These are phyloP conservation scores for Pichia occidentalis DNA, from an alignment of 805 yeast species.

Conservation along the genomic window DNA sequence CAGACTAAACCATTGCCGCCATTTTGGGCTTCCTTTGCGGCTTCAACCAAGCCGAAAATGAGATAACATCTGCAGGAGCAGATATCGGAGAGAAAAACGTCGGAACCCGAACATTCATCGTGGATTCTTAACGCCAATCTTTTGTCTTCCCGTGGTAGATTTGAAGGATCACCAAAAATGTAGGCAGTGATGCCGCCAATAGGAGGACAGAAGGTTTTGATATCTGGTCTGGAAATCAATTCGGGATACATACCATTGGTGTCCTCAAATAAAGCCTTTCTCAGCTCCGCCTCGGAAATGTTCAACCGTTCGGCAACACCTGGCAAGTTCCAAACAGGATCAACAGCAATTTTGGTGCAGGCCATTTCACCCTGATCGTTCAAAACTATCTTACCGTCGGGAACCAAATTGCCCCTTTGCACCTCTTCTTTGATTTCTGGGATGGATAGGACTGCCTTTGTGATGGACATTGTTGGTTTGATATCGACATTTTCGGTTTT, in stretches of 20 bases:
- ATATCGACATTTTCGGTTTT: slow-evolving; percentile 45
- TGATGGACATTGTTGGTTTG: slow-evolving; percentile 59
- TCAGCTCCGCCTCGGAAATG: slow-evolving; percentile 47
- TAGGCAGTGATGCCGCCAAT: slow-evolving; percentile 64
- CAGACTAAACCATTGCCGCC: slow-evolving; percentile 62
- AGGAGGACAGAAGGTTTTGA: slow-evolving; percentile 60
- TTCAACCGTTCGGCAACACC: slow-evolving; percentile 61
- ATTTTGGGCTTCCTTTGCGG: slow-evolving; percentile 60
- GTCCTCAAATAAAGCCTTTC: slow-evolving; percentile 58
- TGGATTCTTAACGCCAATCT: slow-evolving; percentile 55
- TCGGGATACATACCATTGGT: slow-evolving; percentile 71
- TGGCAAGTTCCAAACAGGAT: slow-evolving; percentile 67
- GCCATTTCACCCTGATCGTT: slow-evolving; percentile 55
- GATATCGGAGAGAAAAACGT: slow-evolving; percentile 61
- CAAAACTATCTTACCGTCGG: slow-evolving; percentile 56
- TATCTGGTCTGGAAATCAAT: slow-evolving; percentile 59
- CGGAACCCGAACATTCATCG: slow-evolving; percentile 67
- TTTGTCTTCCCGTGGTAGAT: slow-evolving; percentile 44
- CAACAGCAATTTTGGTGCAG: slow-evolving; percentile 59
- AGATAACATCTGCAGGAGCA: slow-evolving; percentile 67
- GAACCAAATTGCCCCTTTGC: slow-evolving; percentile 42
- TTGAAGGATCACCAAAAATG: slow-evolving; percentile 55
- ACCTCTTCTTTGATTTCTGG: slow-evolving; percentile 54
- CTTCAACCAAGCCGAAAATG: slow-evolving; percentile 60
- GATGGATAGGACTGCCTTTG: slow-evolving; percentile 59